Percentiles rank a stretch among this genome's conserved stretches.
Evolutionary conservation across 208 protist species (phyloP).

Genomic region (Leishmania mexicana): DNA sequence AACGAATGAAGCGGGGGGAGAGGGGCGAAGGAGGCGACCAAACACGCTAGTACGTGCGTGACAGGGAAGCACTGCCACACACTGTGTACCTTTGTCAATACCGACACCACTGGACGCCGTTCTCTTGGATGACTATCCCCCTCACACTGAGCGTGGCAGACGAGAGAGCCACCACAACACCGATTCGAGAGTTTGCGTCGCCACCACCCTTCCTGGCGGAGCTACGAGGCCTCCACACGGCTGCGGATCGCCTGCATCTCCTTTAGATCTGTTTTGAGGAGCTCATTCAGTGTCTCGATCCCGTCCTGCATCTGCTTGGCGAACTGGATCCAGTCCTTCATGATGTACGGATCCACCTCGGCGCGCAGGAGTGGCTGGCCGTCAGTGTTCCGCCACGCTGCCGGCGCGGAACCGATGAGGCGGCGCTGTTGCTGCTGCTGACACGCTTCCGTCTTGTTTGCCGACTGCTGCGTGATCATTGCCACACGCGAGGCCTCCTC

Average conservation of each 20-base stretch:
- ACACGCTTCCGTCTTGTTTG: slow-evolving; percentile 6
- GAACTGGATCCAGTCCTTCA: slow-evolving; percentile 52
- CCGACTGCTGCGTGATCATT: slow-evolving; percentile 19
- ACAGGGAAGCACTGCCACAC: background rate
- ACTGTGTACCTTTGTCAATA: background rate
- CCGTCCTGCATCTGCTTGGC: slow-evolving; percentile 61
- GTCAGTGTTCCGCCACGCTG: slow-evolving; percentile 7
- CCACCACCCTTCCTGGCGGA: background rate
- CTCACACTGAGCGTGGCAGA: background rate
- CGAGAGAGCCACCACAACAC: background rate
- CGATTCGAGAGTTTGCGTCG: background rate
- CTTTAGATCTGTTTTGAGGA: slow-evolving; percentile 48
- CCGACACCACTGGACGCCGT: background rate
- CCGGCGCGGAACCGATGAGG: background rate
- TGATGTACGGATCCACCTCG: slow-evolving; percentile 45
- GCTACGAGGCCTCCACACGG: slow-evolving; percentile 25
- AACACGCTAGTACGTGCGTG: background rate
- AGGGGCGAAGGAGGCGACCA: background rate
- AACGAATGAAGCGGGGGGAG: background rate
- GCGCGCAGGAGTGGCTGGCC: slow-evolving; percentile 34
- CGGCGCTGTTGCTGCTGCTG: slow-evolving; percentile 3
- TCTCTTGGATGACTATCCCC: background rate
- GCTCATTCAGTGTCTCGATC: slow-evolving; percentile 48
- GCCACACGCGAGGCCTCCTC: slow-evolving; percentile 49
- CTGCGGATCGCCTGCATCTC: slow-evolving; percentile 56